Percentiles rank a stretch among this genome's conserved stretches.
Conservation (phyloP, 2,329 filamentous ascomycete species). For the Dichotomopilus funicola region DNA sequence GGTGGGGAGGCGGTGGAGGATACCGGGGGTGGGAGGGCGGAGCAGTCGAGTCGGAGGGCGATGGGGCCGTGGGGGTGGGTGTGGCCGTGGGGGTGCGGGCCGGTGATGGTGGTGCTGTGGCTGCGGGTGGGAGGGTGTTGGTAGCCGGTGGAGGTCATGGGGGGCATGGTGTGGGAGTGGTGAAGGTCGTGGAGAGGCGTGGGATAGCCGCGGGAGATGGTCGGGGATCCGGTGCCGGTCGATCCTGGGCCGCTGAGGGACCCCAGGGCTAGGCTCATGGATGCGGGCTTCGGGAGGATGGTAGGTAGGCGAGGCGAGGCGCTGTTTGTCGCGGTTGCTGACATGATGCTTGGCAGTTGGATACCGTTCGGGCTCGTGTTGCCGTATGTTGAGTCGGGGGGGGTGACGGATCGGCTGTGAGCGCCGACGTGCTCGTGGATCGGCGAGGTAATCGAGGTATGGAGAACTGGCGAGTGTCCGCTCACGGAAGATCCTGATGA, state of each 20-base stretch:
- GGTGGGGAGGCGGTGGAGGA: slow-evolving; percentile 13
- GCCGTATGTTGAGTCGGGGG: slow-evolving; percentile 41
- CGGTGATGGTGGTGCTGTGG: slow-evolving; percentile 24
- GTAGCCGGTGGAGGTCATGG: slow-evolving; percentile 39
- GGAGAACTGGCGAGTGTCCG: slow-evolving; percentile 45
- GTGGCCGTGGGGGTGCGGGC: slow-evolving; percentile 28
- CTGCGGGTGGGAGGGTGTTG: slow-evolving; percentile 32
- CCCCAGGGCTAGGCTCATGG: slow-evolving; percentile 40
- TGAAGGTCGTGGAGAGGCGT: slow-evolving; percentile 36
- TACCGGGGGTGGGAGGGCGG: slow-evolving; percentile 34
- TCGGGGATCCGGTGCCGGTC: slow-evolving; percentile 30
- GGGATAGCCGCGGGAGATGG: slow-evolving; percentile 35
- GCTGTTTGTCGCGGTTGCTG: slow-evolving; percentile 32
- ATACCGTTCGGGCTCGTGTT: slow-evolving; percentile 41
- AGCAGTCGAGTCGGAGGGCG: slow-evolving; percentile 54
- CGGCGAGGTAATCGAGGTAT: slow-evolving; percentile 43
- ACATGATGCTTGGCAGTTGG: slow-evolving; percentile 49
- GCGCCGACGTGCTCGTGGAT: slow-evolving; percentile 36
- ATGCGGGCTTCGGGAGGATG: slow-evolving; percentile 60
- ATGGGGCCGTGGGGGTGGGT: slow-evolving; percentile 26
- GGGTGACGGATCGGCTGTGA: slow-evolving; percentile 42
- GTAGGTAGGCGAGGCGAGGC: slow-evolving; percentile 48
- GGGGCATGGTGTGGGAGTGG: slow-evolving; percentile 37
- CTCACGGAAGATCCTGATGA: slow-evolving; percentile 56
- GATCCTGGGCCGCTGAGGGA: slow-evolving; percentile 9